Evolutionary conservation across 371 early-diverging fungal species (phyloP).

Genomic region (Synchytrium microbalum): DNA sequence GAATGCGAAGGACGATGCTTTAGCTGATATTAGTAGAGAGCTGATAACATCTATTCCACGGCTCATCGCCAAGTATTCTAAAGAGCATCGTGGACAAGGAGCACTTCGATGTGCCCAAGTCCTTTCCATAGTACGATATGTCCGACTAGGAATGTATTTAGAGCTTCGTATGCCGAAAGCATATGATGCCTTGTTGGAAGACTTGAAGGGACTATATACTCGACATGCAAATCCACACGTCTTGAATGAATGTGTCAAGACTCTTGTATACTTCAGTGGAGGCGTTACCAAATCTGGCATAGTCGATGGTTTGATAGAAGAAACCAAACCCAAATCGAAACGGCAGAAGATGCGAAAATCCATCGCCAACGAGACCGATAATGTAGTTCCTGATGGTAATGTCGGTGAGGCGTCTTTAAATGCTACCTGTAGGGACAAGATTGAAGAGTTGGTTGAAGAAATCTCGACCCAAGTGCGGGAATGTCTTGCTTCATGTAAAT

Average conservation of each 20-base stretch:
- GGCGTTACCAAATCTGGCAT: slow-evolving; percentile 5
- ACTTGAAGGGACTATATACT: slow-evolving; percentile 45
- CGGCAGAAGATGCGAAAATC: background rate
- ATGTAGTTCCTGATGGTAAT: too few relatives aligned
- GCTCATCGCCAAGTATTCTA: slow-evolving; percentile 57
- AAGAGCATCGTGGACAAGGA: slow-evolving; percentile 34
- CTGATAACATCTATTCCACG: slow-evolving; percentile 49
- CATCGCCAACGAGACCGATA: slow-evolving; percentile 1
- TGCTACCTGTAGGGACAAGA: slow-evolving; percentile 10
- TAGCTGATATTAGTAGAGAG: slow-evolving; percentile 42
- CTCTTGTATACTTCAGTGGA: slow-evolving; percentile 20
- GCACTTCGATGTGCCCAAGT: slow-evolving; percentile 43
- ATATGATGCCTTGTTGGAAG: slow-evolving; percentile 55
- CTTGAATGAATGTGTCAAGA: slow-evolving; percentile 18
- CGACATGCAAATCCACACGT: slow-evolving; percentile 38
- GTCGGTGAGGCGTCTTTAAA: slow-evolving; percentile 17
- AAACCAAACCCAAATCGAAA: background rate
- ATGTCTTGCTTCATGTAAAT: too few relatives aligned
- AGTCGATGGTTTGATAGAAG: background rate
- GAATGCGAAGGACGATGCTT: slow-evolving; percentile 15
- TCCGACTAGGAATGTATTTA: slow-evolving; percentile 54
- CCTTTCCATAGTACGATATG: slow-evolving; percentile 43
- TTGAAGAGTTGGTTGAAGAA: slow-evolving; percentile 24
- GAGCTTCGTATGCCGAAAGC: slow-evolving; percentile 55
- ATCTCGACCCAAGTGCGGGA: too few relatives aligned